Base-by-base conservation (phyloP, 495 filamentous ascomycete species). In the Aspergillus cristatus region DNA sequence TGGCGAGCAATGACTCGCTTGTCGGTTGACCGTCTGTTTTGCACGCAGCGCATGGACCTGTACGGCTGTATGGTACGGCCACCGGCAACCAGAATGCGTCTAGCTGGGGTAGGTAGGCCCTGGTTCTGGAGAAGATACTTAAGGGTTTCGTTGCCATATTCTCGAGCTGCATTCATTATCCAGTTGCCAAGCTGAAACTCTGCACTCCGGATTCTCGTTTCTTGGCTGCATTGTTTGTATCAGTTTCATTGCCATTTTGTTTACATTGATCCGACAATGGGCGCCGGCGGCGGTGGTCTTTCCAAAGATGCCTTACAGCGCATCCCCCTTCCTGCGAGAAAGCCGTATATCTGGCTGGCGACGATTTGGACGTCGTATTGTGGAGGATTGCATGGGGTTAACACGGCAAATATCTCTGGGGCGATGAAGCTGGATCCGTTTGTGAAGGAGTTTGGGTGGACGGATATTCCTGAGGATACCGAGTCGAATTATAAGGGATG, bases 381-480 rank as follows among this genome's bases (percentile, higher is more conserved):
- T 34, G 45, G 45, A 13, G 45, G 45, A 29, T 37, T 53, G 3
- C 49, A 53, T 37, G 51, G 47, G 10, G 50, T 55, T 34, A 55
- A 55, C 18, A 51, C 51, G 7, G 47, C 51, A 14, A 51, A 55
- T 36, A 55, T 55, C 13, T 55, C 51, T 6, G 51, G 51, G 1
- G 46, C 45, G 2, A 55, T 55, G 51, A 46, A 39, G 14, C 35
- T 55, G 28, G 35, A 39, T 14, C 47, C 47, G 3, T 55, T 51
- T 36, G 32, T 34, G 13, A 15, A 41, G 10, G 44, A 51, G 28
- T 51, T 55, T 43, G 40, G 40, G 3, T 50, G 47, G 45, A 40
- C 24, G 1, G 14, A 48, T 36, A 32, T 51, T 36, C 14, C 38
- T 5, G 20, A 18, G 1, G 24, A 8, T 5, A 28, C 37, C n/a